Conservation (phyloP, 2,329 filamentous ascomycete species). For the Rhynchosporium agropyri region DNA sequence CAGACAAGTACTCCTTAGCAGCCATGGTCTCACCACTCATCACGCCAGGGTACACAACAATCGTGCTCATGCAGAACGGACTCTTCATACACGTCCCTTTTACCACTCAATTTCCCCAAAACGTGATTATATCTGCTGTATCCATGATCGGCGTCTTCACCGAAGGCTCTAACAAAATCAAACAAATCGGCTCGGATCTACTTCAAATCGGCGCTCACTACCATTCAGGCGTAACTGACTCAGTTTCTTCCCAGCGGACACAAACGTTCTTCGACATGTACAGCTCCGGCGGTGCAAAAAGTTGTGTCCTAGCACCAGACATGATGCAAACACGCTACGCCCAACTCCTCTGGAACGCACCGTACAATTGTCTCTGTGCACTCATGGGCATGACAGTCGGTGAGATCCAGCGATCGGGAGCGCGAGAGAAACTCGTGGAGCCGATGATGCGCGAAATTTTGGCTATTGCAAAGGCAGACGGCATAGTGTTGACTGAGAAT, state of each 20-base stretch:
- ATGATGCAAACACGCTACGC: slow-evolving; percentile 31
- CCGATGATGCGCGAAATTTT: slow-evolving; percentile 39
- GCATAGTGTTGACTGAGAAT: slow-evolving; percentile 31
- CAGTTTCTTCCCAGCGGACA: slow-evolving; percentile 18
- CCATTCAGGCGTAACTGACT: slow-evolving; percentile 30
- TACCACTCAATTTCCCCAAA: slow-evolving; percentile 29
- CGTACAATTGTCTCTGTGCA: slow-evolving; percentile 34
- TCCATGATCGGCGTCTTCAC: slow-evolving; percentile 32
- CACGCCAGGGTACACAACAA: slow-evolving; percentile 27
- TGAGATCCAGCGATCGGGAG: slow-evolving; percentile 33
- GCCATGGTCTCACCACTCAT: slow-evolving; percentile 27
- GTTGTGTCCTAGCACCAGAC: slow-evolving; percentile 29
- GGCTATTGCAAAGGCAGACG: slow-evolving; percentile 32
- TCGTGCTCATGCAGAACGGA: slow-evolving; percentile 36
- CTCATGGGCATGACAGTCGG: slow-evolving; percentile 31
- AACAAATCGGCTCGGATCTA: slow-evolving; percentile 30
- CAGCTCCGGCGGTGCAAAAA: slow-evolving; percentile 24
- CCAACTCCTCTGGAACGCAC: slow-evolving; percentile 34
- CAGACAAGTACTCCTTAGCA: slow-evolving; percentile 28
- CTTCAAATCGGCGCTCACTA: slow-evolving; percentile 32
- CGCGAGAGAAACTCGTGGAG: slow-evolving; percentile 30
- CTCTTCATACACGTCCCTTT: slow-evolving; percentile 33
- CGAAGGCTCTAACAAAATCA: slow-evolving; percentile 23
- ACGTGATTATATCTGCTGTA: slow-evolving; percentile 31
- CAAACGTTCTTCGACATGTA: slow-evolving; percentile 33